A percentile compares a stretch with the other conserved stretches of the same genome.
Evolutionary conservation across 371 early-diverging fungal genomes (phyloP).

Genomic region (Mortierella polycephala): DNA sequence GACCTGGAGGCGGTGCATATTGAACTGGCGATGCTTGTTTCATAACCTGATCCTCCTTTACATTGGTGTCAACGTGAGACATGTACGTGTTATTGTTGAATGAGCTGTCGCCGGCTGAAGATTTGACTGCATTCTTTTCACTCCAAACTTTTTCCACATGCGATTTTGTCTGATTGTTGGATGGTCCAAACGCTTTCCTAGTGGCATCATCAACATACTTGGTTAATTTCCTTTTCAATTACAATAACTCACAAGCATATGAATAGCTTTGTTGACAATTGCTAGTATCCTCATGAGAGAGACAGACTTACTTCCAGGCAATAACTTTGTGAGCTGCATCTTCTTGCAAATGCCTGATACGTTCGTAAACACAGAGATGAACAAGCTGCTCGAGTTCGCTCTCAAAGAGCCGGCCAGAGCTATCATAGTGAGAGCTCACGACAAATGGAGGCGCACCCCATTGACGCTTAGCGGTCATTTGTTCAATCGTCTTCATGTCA

Average conservation of each 20-base stretch:
- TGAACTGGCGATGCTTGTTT: background rate
- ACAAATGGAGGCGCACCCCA: slow-evolving; percentile 47
- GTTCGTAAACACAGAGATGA: slow-evolving; percentile 31
- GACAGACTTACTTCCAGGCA: slow-evolving; percentile 30
- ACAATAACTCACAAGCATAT: background rate
- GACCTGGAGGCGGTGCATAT: slow-evolving; percentile 1
- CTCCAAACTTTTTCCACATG: slow-evolving; percentile 32
- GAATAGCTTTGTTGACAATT: background rate
- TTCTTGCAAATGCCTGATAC: slow-evolving; percentile 34
- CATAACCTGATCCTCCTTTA: background rate
- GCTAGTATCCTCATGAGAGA: background rate
- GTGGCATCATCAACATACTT: background rate
- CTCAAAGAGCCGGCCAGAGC: slow-evolving; percentile 15
- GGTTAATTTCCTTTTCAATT: background rate
- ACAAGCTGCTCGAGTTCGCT: slow-evolving; percentile 34
- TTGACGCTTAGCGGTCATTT: slow-evolving; percentile 30
- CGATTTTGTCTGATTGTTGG: slow-evolving; percentile 13
- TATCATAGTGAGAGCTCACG: slow-evolving; percentile 27
- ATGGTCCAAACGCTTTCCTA: slow-evolving; percentile 23
- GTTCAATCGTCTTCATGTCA: slow-evolving; percentile 31
- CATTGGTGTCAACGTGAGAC: slow-evolving; percentile 5
- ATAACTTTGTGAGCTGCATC: slow-evolving; percentile 44
- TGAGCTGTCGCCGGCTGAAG: background rate
- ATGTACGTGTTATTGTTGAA: slow-evolving; percentile 24
- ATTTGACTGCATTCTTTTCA: slow-evolving; percentile 5